phyloP scores from a whole-genome alignment of 345 rosid genomes.

The Citrus unshiu region DNA sequence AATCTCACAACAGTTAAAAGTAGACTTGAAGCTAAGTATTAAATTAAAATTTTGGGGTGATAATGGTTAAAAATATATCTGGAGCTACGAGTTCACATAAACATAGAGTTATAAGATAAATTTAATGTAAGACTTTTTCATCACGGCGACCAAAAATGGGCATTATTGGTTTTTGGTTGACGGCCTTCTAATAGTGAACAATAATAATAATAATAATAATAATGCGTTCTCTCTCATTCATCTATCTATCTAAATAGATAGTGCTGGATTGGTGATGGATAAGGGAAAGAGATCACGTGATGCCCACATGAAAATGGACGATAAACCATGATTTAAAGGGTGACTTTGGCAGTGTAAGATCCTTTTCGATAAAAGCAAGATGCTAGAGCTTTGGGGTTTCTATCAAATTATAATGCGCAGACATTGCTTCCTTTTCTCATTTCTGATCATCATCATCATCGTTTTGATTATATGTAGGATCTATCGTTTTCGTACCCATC shows the following conservation, averaged over 20 bases:
- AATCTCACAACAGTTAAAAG: no score
- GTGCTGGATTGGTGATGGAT: neutral
- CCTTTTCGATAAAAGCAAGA: neutral
- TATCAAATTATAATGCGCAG: neutral
- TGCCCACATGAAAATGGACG: constrained; percentile 8
- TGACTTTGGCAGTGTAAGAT: constrained; percentile 3
- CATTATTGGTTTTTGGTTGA: no score
- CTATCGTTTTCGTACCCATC: neutral
- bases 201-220: no score
- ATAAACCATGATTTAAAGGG: constrained; percentile 10
- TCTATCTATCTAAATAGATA: neutral
- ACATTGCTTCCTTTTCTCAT: neutral
- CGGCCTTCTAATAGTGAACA: no score
- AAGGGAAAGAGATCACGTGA: neutral
- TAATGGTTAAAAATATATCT: no score
- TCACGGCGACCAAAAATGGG: no score
- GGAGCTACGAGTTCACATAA: no score
- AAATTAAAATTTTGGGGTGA: no score
- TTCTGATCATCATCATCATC: neutral
- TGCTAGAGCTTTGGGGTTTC: no score
- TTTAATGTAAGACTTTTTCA: no score
- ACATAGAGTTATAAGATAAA: no score
- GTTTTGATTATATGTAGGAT: neutral
- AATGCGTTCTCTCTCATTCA: neutral
- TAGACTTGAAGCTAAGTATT: no score